Base-by-base conservation (phyloP, 768 basidiomycete species). In the Mycena latifolia region DNA sequence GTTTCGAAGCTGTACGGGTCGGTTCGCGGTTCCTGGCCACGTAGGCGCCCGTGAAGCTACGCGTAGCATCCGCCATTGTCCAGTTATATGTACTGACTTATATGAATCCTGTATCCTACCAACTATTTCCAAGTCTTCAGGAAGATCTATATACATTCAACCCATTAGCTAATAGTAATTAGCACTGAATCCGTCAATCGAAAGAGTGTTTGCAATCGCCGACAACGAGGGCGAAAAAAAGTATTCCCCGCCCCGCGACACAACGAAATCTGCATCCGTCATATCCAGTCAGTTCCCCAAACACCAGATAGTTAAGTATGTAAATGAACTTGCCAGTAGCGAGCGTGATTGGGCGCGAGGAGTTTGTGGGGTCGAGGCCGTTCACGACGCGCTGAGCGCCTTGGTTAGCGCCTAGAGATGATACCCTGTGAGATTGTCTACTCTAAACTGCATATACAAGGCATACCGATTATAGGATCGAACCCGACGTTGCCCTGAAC, bases 161-260 rank as follows among this genome's bases (percentile, higher is more conserved):
- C 31, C 31, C 31, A 33, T 11, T 6, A 33, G 31, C 31, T 11
- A 5, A 6, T 33, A 5, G 11, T 6, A 33, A 33, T 33, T 33
- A 5, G 31, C 5, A 33, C 11, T 11, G 31, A 33, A 33, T 11
- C 6, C 5, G 31, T 33, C 5, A 33, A 27, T 43, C 9, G 61
- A 62, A 35, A 62, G 53, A 15, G 31, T 55, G 33, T 45, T 14
- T 12, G 43, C 31, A 27, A 78, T 65, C 27, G 74, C 73, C 6
- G 75, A 74, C 48, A 77, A 59, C 18, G 74, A 73, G 11, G 76
- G 77, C 31, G 74, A 70, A 55, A 77, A 77, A 59, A 76, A 78
- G 56, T 75, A 75, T 33, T 75, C 77, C 33, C 77, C 74, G 56
- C 76, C 71, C 35, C 74, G 55, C 24, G 74, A 71, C 15, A 62